Evolutionary conservation across 2,329 filamentous ascomycete species (phyloP), one percentile per base, ranked within the genome.

Genomic region (Colletotrichum graminicola): DNA sequence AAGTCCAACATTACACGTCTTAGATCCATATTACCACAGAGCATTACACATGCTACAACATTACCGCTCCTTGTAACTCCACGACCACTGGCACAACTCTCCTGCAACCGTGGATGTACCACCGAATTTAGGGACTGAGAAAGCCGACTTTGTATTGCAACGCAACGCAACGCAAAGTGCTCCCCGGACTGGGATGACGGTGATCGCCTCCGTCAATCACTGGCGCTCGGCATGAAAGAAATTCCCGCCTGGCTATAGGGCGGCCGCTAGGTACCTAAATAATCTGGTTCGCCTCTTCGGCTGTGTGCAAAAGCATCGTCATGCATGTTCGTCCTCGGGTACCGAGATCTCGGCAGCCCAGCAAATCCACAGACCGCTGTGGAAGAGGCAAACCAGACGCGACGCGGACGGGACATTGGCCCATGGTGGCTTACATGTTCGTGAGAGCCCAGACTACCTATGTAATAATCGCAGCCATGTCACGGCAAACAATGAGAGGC

Each of bases 301-400:
- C 47, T 55, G 55, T 23, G 41, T 67, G 63, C 67, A 49, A 66
- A 56, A 49, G 32, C 49, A 32, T 47, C 67, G 45, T 59, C n/a
- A 26, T 62, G 64, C 64, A 67, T 62, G 43, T 47, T 47, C 49
- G 56, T 26, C 51, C 64, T 52, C 45, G 52, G 64, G 52, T 45
- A 63, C 36, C 16, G 26, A 47, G 36, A 39, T 59, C 60, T 62
- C 43, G 29, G 59, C 65, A 68, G 45, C 57, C 57, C 45, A 41
- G 45, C 54, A 43, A 26, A 29, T 21, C 36, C 52, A 39, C 59
- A 67, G 23, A 29, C 23, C 26, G 62, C 61, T 41, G 52, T 52
- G 55, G 32, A 39, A 26, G n/a, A 51, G 32, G 39, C 54, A 56
- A 39, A 56, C 23, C 12, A 23, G 34, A 56, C 11, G n/a, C 34